phyloP scores from a whole-genome alignment of 805 yeast species.

The Yarrowia osloensis region DNA sequence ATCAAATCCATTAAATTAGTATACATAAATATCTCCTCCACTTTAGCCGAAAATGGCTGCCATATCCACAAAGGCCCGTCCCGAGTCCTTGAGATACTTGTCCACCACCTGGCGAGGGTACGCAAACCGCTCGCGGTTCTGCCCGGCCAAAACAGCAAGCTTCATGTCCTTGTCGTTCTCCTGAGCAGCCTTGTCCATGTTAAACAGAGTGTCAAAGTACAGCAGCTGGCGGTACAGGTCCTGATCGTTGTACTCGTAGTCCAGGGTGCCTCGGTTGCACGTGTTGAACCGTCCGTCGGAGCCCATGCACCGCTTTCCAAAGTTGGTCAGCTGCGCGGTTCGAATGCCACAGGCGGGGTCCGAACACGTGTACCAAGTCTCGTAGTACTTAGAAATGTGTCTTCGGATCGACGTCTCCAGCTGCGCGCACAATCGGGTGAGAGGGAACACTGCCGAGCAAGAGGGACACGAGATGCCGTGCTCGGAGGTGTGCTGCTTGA shows the following conservation, averaged over 20 bases:
- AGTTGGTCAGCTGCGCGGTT: constrained; percentile 85
- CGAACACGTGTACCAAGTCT: constrained; percentile 84
- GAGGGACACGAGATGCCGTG: constrained; percentile 68
- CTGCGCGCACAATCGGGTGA: constrained; percentile 65
- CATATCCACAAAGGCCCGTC: constrained; percentile 88
- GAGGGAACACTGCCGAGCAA: constrained; percentile 57
- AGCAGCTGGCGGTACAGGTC: constrained; percentile 82
- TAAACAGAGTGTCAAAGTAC: constrained; percentile 76
- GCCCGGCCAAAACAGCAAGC: constrained; percentile 61
- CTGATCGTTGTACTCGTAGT: constrained; percentile 72
- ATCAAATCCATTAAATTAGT: constrained; percentile 16
- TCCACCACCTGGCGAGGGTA: constrained; percentile 60
- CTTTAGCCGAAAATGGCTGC: constrained; percentile 58
- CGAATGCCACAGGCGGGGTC: constrained; percentile 76
- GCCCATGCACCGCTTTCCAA: constrained; percentile 83
- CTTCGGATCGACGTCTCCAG: constrained; percentile 70
- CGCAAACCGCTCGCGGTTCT: constrained; percentile 65
- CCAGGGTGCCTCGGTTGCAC: constrained; percentile 76
- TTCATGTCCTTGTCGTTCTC: constrained; percentile 39
- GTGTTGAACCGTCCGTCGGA: constrained; percentile 59
- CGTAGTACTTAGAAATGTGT: constrained; percentile 74
- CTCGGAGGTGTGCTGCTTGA: constrained; percentile 59
- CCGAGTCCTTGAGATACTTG: constrained; percentile 76
- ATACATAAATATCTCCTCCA: constrained; percentile 29
- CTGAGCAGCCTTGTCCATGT: constrained; percentile 72